Conservation (phyloP, 1,284 basidiomycete genomes). For the Grifola frondosa region DNA sequence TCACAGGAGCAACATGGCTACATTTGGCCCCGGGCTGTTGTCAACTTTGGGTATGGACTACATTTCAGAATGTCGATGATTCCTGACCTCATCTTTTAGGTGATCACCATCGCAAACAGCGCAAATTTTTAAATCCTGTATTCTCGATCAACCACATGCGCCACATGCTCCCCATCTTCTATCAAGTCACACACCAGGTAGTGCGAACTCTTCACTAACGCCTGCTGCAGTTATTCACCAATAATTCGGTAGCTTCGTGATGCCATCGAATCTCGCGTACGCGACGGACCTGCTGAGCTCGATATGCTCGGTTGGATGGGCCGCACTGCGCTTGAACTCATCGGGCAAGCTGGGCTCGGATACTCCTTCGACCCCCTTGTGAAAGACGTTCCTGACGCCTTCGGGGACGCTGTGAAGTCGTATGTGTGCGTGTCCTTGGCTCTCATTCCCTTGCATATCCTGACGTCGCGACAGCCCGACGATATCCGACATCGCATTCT, state of each 20-base stretch:
- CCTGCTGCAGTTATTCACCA: no score
- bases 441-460: no score
- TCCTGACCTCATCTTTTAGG: background rate
- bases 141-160: slow-evolving; percentile 12
- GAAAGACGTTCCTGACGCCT: slow-evolving; percentile 16
- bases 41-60: slow-evolving; percentile 7
- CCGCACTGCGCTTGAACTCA: slow-evolving; percentile 29
- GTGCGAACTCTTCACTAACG: no score
- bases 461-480: slow-evolving; percentile 8
- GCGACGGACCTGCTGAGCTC: slow-evolving; percentile 15
- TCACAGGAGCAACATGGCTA: no score
- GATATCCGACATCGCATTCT: background rate
- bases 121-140: slow-evolving; percentile 12
- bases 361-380: slow-evolving; percentile 29
- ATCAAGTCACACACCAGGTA: slow-evolving; percentile 8
- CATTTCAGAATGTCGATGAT: background rate
- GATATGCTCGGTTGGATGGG: slow-evolving; percentile 29
- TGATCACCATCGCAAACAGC: slow-evolving; percentile 9
- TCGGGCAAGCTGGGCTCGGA: slow-evolving; percentile 31
- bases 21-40: slow-evolving; percentile 9
- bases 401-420: slow-evolving; percentile 21
- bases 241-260: slow-evolving; percentile 19
- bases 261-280: slow-evolving; percentile 12
- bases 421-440: slow-evolving; percentile 15
- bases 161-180: slow-evolving; percentile 11